Evolutionary conservation across 2,329 filamentous ascomycete genomes (phyloP).

Genomic region (Curvularia eragrostidis): DNA sequence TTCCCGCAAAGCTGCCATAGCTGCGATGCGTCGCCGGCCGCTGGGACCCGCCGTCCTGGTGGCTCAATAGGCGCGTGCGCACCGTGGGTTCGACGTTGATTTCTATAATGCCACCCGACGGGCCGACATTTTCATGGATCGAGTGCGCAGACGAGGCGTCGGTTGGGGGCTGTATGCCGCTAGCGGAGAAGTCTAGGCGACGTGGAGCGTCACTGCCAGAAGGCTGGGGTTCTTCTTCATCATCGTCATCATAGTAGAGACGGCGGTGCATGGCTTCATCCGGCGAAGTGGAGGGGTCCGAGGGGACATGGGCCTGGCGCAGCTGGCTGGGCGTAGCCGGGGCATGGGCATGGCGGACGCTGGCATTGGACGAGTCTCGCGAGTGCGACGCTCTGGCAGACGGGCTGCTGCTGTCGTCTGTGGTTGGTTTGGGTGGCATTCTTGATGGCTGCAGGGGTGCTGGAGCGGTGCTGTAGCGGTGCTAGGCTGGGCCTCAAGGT

Average conservation of each 20-base stretch:
- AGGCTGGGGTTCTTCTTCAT: constrained; percentile 28
- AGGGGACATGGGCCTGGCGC: constrained; percentile 53
- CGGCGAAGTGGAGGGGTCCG: constrained; percentile 51
- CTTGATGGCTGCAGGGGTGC: constrained; percentile 2
- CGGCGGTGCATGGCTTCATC: constrained; percentile 48
- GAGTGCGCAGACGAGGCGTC: constrained; percentile 43
- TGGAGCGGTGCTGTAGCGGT: constrained; percentile 1
- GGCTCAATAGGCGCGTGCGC: constrained; percentile 49
- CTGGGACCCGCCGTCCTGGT: constrained; percentile 70
- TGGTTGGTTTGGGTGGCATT: constrained; percentile 37
- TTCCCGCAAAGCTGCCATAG: constrained; percentile 62
- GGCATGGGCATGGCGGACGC: constrained; percentile 42
- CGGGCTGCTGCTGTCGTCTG: constrained; percentile 29
- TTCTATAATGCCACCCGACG: constrained; percentile 30
- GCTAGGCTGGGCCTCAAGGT: neutral
- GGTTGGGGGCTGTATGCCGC: constrained; percentile 43
- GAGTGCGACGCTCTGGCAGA: constrained; percentile 32
- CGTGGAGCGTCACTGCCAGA: constrained; percentile 21
- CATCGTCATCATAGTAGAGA: constrained; percentile 29
- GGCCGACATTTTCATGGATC: constrained; percentile 30
- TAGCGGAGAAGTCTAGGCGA: constrained; percentile 33
- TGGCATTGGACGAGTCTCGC: constrained; percentile 42
- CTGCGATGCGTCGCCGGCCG: constrained; percentile 62
- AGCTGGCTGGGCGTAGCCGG: constrained; percentile 50
- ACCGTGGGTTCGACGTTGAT: constrained; percentile 44